Conservation (phyloP, 148 eudicot species). For the Bassia scoparia region DNA sequence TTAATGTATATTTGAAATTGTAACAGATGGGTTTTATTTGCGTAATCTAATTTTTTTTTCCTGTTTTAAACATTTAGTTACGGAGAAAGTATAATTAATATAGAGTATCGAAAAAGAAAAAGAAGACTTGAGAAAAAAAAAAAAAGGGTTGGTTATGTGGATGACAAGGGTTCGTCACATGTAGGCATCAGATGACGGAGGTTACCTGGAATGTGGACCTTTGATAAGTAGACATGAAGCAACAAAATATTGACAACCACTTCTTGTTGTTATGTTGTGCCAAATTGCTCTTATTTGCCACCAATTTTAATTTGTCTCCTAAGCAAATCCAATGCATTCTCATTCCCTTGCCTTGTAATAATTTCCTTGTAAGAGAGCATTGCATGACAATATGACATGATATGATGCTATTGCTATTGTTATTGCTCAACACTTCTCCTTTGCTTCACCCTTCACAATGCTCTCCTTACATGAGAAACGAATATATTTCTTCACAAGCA, state of each 20-base stretch:
- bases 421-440: neutral
- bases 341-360: neutral
- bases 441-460: constrained; percentile 66
- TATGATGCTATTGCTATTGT: too few species aligned
- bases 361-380: constrained; percentile 8
- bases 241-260: constrained; percentile 19
- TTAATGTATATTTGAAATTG: too few species aligned
- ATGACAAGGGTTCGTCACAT: constrained; percentile 20
- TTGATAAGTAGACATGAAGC: constrained; percentile 17
- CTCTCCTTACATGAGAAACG: constrained; percentile 35
- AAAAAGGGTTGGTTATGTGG: constrained; percentile 2
- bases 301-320: constrained; percentile 13
- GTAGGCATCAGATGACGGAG: constrained; percentile 14
- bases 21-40: too few species aligned
- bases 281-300: neutral
- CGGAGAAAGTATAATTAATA: too few species aligned
- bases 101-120: too few species aligned
- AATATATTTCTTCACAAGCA: constrained; percentile 46
- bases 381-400: too few species aligned
- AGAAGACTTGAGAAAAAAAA: neutral
- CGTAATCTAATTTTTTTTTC: too few species aligned
- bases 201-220: constrained; percentile 25
- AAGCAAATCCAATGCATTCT: neutral
- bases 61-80: too few species aligned
- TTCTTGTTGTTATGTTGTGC: neutral